A percentile compares a stretch with the other conserved stretches of the same genome.
phyloP scores from a whole-genome alignment of 257 asterid species.

The Salvia rosmarinus region DNA sequence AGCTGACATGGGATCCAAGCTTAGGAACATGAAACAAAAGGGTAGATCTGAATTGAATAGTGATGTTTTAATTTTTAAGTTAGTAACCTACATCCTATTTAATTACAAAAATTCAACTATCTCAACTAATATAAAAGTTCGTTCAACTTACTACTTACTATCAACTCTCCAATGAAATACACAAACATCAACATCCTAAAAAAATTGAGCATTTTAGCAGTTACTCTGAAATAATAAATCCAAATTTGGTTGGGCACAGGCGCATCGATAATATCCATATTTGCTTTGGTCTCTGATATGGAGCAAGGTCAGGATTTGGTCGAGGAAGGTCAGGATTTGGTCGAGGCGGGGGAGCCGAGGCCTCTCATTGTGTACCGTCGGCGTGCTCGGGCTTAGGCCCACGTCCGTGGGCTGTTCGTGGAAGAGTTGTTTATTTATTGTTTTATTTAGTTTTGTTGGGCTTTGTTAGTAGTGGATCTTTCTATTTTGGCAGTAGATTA shows the following conservation, averaged over 20 bases:
- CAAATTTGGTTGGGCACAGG: not conserved
- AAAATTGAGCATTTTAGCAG: not conserved
- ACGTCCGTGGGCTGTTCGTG: too few relatives aligned
- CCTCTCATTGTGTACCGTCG: too few relatives aligned
- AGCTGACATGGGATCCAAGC: not conserved
- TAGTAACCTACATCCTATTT: not conserved
- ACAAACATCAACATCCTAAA: conserved; percentile 6
- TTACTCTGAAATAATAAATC: not conserved
- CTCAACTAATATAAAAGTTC: not conserved
- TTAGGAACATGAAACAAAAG: conserved; percentile 7
- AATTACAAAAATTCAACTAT: not conserved
- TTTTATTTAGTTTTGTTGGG: too few relatives aligned
- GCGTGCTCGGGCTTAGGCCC: too few relatives aligned
- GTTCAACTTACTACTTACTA: not conserved
- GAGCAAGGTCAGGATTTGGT: too few relatives aligned
- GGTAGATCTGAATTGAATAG: not conserved
- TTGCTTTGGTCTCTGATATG: not conserved
- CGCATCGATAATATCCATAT: not conserved
- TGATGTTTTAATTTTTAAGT: not conserved
- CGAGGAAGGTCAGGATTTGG: too few relatives aligned
- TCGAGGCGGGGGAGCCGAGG: too few relatives aligned
- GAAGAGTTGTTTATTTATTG: too few relatives aligned
- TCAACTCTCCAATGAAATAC: not conserved
- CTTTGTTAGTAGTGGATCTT: too few relatives aligned
- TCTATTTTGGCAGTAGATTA: too few relatives aligned